Evolutionary conservation across 306 rosid genomes (phyloP).

Genomic region (Hippophae tibetana): DNA sequence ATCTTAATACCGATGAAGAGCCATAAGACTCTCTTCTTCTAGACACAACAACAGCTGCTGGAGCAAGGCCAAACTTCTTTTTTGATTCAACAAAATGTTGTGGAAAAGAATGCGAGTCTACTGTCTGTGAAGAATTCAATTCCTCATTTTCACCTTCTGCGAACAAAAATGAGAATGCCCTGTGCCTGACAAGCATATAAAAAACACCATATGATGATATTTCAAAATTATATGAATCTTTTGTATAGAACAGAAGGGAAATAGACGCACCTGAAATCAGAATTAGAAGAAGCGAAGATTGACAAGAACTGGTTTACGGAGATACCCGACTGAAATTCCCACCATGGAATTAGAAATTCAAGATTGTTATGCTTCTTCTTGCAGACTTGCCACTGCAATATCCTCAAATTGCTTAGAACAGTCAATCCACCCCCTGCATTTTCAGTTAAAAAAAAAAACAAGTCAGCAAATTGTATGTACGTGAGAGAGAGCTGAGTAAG

Average conservation of each 20-base stretch:
- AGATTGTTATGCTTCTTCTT: constrained; percentile 71
- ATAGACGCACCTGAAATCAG: constrained; percentile 63
- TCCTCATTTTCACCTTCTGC: constrained; percentile 84
- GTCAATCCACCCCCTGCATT: constrained; percentile 88
- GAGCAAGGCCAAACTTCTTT: constrained; percentile 74
- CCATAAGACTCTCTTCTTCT: constrained; percentile 56
- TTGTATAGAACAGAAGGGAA: neutral
- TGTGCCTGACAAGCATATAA: constrained; percentile 51
- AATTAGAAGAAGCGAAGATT: constrained; percentile 78
- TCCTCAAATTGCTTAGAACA: constrained; percentile 80
- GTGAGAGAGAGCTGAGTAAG: constrained; percentile 14
- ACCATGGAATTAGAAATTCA: constrained; percentile 92
- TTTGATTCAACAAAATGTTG: constrained; percentile 69
- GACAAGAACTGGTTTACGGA: constrained; percentile 88
- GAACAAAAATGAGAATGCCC: constrained; percentile 76
- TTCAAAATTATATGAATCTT: neutral
- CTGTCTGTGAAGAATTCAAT: constrained; percentile 65
- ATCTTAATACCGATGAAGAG: constrained; percentile 49
- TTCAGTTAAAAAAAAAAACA: constrained; percentile 14
- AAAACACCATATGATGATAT: constrained; percentile 10
- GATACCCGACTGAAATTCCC: constrained; percentile 91
- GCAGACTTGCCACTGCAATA: constrained; percentile 73
- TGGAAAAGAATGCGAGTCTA: constrained; percentile 85
- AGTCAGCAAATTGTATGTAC: neutral
- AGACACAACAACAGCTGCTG: constrained; percentile 72